Conservation (phyloP, 2,329 filamentous ascomycete species). For the Ophiostoma sp. region DNA sequence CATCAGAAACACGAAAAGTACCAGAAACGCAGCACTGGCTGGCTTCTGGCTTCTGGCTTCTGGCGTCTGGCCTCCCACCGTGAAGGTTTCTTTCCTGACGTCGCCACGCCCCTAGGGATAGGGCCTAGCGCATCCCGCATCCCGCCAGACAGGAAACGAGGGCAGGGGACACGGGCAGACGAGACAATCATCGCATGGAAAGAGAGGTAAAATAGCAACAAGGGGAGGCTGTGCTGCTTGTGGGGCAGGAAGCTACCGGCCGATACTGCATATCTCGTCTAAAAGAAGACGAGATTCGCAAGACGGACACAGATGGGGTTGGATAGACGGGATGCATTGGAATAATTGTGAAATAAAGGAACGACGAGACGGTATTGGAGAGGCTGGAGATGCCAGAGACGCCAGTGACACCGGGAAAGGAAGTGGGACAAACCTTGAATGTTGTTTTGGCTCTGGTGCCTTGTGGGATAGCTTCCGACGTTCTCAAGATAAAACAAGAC, state of each 20-base stretch:
- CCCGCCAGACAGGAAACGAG: background rate
- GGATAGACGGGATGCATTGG: background rate
- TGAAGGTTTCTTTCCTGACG: background rate
- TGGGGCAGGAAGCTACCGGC: background rate
- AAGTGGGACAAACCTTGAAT: slow-evolving; percentile 17
- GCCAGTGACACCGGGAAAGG: background rate
- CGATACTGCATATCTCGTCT: slow-evolving; percentile 3
- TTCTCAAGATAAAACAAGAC: background rate
- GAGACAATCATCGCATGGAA: background rate
- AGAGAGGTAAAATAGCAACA: background rate
- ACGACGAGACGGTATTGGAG: background rate
- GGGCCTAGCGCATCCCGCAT: slow-evolving; percentile 1
- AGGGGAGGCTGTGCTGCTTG: slow-evolving; percentile 15
- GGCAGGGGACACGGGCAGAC: background rate
- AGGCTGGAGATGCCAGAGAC: background rate
- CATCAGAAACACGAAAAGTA: background rate
- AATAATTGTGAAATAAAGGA: background rate
- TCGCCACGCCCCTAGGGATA: background rate
- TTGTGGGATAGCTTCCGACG: background rate
- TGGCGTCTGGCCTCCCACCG: too few species aligned
- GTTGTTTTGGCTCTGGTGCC: background rate
- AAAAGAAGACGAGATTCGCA: background rate
- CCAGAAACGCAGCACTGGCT: background rate
- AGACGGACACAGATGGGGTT: background rate
- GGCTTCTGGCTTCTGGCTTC: background rate